Percentiles rank a stretch among this genome's conserved stretches.
Conservation (phyloP, 2,329 filamentous ascomycete genomes). For the Exserohilum turcica region DNA sequence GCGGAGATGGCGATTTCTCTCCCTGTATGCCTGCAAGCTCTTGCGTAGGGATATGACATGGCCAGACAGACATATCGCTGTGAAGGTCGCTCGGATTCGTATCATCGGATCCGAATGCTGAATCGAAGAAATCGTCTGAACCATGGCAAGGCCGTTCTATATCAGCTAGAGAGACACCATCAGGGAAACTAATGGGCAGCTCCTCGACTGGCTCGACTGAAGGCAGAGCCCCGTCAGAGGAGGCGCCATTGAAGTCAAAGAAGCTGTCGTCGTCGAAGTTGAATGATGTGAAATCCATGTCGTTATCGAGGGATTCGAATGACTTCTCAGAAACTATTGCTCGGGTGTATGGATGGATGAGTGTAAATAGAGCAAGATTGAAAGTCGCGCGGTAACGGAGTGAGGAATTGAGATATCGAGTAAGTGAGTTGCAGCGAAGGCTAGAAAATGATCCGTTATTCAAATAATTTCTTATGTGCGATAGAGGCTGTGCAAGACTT, state of each 20-base stretch:
- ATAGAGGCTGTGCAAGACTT: slow-evolving; percentile 1
- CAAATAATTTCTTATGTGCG: slow-evolving; percentile 1
- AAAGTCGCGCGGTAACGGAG: neutral
- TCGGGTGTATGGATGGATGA: neutral
- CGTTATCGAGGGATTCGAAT: neutral
- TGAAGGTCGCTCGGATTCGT: neutral
- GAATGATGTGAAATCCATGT: neutral
- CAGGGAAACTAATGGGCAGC: neutral
- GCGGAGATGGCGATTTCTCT: neutral
- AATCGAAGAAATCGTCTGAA: neutral
- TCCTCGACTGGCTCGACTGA: neutral
- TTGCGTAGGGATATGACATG: neutral
- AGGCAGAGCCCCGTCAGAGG: neutral
- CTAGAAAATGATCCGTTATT: neutral
- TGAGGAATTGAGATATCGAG: neutral
- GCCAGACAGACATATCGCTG: neutral
- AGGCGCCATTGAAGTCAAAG: neutral
- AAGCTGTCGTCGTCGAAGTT: slow-evolving; percentile 1
- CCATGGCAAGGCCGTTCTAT: neutral
- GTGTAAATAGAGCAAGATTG: neutral
- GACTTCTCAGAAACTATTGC: neutral
- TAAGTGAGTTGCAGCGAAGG: neutral
- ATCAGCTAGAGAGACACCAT: neutral
- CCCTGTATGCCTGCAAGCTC: neutral
- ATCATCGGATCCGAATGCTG: neutral